These are phyloP conservation scores for Ceratonia siliqua DNA, from an alignment of 306 rosid genomes.

Conservation along the genomic window DNA sequence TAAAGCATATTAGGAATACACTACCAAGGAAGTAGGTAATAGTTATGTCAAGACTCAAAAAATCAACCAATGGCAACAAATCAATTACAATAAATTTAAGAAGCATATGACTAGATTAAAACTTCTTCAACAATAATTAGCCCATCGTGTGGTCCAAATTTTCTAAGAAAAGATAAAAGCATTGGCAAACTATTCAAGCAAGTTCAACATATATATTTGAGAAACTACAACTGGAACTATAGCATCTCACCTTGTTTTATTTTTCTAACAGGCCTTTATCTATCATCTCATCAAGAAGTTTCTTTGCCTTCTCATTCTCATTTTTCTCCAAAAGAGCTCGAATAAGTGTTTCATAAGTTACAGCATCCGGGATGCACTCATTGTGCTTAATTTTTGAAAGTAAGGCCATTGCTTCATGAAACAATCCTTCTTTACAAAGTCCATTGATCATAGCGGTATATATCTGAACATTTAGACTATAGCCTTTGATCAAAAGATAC, in stretches of 20 bases:
- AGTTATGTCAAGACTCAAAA: neutral
- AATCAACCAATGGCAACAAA: neutral
- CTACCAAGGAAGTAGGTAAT: too few relatives aligned
- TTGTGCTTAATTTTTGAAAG: too few relatives aligned
- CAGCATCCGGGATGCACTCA: too few relatives aligned
- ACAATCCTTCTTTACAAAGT: neutral
- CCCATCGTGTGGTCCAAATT: neutral
- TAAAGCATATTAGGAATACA: too few relatives aligned
- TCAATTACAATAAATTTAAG: neutral
- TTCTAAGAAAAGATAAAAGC: neutral
- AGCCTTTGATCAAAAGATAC: neutral
- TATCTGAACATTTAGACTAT: neutral
- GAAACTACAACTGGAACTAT: neutral
- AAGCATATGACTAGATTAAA: neutral
- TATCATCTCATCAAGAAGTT: too few relatives aligned
- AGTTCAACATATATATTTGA: neutral
- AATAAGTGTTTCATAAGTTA: too few relatives aligned
- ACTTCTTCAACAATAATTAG: neutral
- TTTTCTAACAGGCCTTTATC: too few relatives aligned
- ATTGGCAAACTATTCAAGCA: slow-evolving; percentile 13
- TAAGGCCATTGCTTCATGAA: too few relatives aligned
- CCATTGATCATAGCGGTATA: neutral
- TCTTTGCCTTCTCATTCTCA: neutral
- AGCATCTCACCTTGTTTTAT: slow-evolving; percentile 17
- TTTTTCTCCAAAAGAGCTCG: too few relatives aligned